These are phyloP conservation scores for Ustilaginoidea virens DNA, from an alignment of 2,329 filamentous ascomycete species.

Conservation along the genomic window DNA sequence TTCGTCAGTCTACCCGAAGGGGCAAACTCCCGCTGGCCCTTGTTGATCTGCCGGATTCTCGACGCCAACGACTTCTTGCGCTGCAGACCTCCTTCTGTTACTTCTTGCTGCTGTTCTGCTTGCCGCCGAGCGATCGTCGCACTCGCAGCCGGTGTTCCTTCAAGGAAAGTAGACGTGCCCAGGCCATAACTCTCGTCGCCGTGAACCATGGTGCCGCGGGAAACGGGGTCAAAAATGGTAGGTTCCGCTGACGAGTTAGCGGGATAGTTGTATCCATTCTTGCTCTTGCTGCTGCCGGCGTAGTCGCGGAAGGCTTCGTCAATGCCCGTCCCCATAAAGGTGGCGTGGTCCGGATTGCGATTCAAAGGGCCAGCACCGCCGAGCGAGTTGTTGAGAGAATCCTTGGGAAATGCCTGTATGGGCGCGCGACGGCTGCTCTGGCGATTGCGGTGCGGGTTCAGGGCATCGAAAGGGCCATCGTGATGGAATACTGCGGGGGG, in stretches of 20 bases:
- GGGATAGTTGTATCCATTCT: slow-evolving; percentile 11
- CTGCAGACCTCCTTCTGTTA: slow-evolving; percentile 45
- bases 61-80: slow-evolving; percentile 94
- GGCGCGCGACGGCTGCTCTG: slow-evolving; percentile 70
- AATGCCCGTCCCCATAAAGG: slow-evolving; percentile 67
- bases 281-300: slow-evolving; percentile 24
- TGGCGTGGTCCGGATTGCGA: slow-evolving; percentile 63
- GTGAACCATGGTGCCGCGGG: slow-evolving; percentile 58
- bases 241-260: slow-evolving; percentile 20
- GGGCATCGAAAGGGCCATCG: slow-evolving; percentile 91
- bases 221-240: slow-evolving; percentile 51
- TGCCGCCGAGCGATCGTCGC: slow-evolving; percentile 63
- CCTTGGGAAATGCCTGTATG: slow-evolving; percentile 91
- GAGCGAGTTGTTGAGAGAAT: slow-evolving; percentile 81
- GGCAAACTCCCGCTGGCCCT: slow-evolving; percentile 44
- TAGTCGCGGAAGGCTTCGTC: slow-evolving; percentile 84
- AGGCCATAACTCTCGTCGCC: slow-evolving; percentile 72
- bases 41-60: slow-evolving; percentile 73
- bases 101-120: slow-evolving; percentile 48
- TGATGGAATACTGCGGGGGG: slow-evolving; percentile 77
- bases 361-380: slow-evolving; percentile 80
- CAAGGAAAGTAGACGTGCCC: slow-evolving; percentile 88
- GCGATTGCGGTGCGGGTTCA: slow-evolving; percentile 86
- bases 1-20: slow-evolving; percentile 44
- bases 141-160: slow-evolving; percentile 77